Base-by-base conservation (phyloP, 176 grass and related monocot genomes). In the Ampelocalamus luodianensis region DNA sequence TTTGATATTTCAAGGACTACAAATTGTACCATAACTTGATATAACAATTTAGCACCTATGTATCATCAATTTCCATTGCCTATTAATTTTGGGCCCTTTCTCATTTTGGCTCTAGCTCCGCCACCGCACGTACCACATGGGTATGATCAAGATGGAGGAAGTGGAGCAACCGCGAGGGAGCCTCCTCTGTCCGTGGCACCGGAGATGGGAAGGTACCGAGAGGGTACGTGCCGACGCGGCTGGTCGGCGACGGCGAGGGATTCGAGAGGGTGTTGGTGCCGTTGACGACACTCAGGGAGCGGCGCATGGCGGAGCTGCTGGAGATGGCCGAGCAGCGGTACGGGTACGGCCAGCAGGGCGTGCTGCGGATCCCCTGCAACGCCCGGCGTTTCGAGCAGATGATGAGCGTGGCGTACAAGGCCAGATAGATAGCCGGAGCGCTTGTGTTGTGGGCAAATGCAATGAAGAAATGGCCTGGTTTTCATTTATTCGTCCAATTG, bases 361-460 rank as follows among this genome's bases (percentile, higher is more conserved):
- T 88, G 16, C 64, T 92, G 36, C 73, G 80, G 69, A 79, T 87
- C 20, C 80, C 85, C 4, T 91, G 89, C 32, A 46, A 84, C 51
- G 64, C 51, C 4, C 65, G 71, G 9, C 59, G 42, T 3, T 88
- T 92, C 27, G 23, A 44, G 23, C 48, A 60, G 67, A 55, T 81
- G 20, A 51, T 92, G 36, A 17, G 15, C 50, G 61, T 42, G 7
- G 6, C n/a, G 37, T 77, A 62, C 75, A 48, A 32, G 23, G n/a
- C 12, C 23, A 77, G 69, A 68, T 77, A 77, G 70, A 68, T 82
- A 72, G 71, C 12, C 8, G 20, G 20, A 24, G 51, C 13, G 46
- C 13, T 15, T 15, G 51, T 20, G 17, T 54, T 54, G 51, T 20
- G 16, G 6, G 7, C 51, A 29, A 29, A 29, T 29, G 29, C 29